A percentile compares a stretch with the other conserved stretches of the same genome.
These are phyloP conservation scores for Ustilago trichophora DNA, from an alignment of 1,284 basidiomycete genomes.

Conservation along the genomic window DNA sequence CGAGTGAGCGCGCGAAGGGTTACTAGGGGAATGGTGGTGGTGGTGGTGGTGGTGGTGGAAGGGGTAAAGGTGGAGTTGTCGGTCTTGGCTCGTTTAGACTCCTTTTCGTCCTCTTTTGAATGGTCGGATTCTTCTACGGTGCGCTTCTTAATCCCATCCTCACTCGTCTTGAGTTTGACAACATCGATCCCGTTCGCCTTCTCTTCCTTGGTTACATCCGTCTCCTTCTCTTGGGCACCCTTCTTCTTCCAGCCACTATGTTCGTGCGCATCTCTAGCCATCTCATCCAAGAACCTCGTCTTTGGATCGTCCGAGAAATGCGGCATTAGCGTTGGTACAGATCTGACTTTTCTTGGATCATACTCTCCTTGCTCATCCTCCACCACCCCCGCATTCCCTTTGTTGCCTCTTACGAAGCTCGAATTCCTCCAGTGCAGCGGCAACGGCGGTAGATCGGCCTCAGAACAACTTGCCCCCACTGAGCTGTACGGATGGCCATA, in stretches of 20 bases:
- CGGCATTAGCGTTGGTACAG: constrained; percentile 61
- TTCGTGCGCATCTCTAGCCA: constrained; percentile 58
- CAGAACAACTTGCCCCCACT: constrained; percentile 9
- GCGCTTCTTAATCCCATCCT: not conserved
- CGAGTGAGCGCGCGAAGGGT: constrained; percentile 44
- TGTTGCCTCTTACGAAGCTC: no score
- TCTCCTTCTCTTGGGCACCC: not conserved
- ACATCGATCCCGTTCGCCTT: constrained; percentile 12
- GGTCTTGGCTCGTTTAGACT: constrained; percentile 11
- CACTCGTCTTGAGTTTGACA: not conserved
- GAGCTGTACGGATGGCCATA: constrained; percentile 63
- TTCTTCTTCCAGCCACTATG: constrained; percentile 49
- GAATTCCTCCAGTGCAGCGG: constrained; percentile 48
- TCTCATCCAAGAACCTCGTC: constrained; percentile 64
- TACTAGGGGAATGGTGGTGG: constrained; percentile 14
- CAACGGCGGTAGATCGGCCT: constrained; percentile 37
- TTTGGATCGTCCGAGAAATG: constrained; percentile 65
- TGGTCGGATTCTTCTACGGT: not conserved
- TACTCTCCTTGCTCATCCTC: no score
- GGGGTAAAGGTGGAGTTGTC: not conserved
- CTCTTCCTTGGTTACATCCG: constrained; percentile 8
- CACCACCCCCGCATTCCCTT: no score
- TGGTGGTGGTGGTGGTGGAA: not conserved
- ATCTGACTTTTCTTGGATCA: constrained; percentile 22
- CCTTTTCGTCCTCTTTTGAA: not conserved